These are phyloP conservation scores for Podospora pseudoanserina DNA, from an alignment of 495 filamentous ascomycete species.

Conservation along the genomic window DNA sequence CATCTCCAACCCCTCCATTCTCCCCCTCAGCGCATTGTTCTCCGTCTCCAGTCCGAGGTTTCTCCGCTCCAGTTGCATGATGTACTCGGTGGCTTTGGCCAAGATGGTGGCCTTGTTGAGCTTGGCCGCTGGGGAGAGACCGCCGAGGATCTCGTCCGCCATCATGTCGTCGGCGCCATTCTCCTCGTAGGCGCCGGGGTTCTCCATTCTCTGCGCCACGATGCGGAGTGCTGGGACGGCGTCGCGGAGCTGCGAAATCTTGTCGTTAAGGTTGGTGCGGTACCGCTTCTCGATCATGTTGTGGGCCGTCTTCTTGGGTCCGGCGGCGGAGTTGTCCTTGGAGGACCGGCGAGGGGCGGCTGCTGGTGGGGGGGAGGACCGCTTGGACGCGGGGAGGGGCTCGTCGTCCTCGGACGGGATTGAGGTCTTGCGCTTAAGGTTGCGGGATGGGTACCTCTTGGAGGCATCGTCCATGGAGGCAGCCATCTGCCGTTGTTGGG, in stretches of 20 bases:
- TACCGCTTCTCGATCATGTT: constrained; percentile 51
- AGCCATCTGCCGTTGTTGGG: neutral
- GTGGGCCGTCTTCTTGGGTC: constrained; percentile 40
- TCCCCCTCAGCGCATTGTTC: constrained; percentile 65
- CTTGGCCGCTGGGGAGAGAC: constrained; percentile 21
- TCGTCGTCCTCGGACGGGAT: constrained; percentile 20
- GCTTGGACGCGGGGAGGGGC: constrained; percentile 10
- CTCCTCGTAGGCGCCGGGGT: constrained; percentile 1
- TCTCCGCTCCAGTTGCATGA: constrained; percentile 72
- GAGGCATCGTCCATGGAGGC: constrained; percentile 6
- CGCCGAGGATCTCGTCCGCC: constrained; percentile 12
- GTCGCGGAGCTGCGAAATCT: constrained; percentile 47
- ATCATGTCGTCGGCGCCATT: constrained; percentile 21
- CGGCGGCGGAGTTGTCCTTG: neutral
- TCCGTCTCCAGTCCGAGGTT: constrained; percentile 71
- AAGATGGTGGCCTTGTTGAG: constrained; percentile 64
- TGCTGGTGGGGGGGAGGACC: constrained; percentile 12
- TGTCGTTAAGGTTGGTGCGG: constrained; percentile 50
- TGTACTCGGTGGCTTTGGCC: constrained; percentile 87
- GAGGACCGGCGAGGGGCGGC: constrained; percentile 5
- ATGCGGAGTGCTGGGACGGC: constrained; percentile 42
- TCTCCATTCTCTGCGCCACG: constrained; percentile 27
- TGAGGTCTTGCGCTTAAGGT: constrained; percentile 32
- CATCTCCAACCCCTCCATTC: constrained; percentile 58
- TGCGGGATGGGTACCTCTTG: constrained; percentile 24